A percentile compares a stretch with the other conserved stretches of the same genome.
Conservation (phyloP, 2,329 filamentous ascomycete species). For the Cytospora schulzeri region DNA sequence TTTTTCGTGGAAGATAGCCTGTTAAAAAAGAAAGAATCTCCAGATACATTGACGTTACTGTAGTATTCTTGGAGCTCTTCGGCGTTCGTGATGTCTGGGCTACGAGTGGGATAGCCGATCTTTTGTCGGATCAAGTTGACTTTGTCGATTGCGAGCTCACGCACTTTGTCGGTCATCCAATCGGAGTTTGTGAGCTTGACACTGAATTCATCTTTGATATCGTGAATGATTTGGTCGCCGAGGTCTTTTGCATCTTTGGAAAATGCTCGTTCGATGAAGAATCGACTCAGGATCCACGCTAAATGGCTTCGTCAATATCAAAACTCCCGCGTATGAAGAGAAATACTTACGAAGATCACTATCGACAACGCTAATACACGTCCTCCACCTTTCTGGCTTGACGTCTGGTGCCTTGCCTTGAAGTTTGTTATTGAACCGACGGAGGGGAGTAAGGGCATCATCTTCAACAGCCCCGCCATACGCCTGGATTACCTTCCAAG, state of each 20-base stretch:
- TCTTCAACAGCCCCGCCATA: conserved; percentile 63
- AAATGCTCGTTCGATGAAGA: conserved; percentile 71
- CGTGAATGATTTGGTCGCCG: conserved; percentile 69
- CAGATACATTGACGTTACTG: conserved; percentile 50
- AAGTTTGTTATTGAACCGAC: conserved; percentile 61
- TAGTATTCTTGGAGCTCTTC: conserved; percentile 60
- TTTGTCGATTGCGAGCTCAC: conserved; percentile 62
- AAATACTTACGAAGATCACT: conserved; percentile 43
- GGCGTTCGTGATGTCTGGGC: conserved; percentile 63
- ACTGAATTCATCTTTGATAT: conserved; percentile 69
- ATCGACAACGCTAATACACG: conserved; percentile 62
- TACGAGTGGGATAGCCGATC: conserved; percentile 65
- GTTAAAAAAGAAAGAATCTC: conserved; percentile 60
- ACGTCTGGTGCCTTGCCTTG: conserved; percentile 64
- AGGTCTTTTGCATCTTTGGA: conserved; percentile 66
- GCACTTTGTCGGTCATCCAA: conserved; percentile 68
- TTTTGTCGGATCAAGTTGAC: conserved; percentile 69
- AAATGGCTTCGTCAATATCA: conserved; percentile 42
- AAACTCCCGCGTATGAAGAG: not conserved
- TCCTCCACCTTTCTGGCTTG: conserved; percentile 66
- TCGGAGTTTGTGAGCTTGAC: conserved; percentile 57
- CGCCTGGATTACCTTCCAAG: conserved; percentile 67
- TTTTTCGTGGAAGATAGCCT: conserved; percentile 53
- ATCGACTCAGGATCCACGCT: conserved; percentile 70
- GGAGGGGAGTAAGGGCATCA: conserved; percentile 60